Percentiles rank a stretch among this genome's conserved stretches.
Conservation (phyloP, 2,329 filamentous ascomycete species). For the Cercospora sp. region DNA sequence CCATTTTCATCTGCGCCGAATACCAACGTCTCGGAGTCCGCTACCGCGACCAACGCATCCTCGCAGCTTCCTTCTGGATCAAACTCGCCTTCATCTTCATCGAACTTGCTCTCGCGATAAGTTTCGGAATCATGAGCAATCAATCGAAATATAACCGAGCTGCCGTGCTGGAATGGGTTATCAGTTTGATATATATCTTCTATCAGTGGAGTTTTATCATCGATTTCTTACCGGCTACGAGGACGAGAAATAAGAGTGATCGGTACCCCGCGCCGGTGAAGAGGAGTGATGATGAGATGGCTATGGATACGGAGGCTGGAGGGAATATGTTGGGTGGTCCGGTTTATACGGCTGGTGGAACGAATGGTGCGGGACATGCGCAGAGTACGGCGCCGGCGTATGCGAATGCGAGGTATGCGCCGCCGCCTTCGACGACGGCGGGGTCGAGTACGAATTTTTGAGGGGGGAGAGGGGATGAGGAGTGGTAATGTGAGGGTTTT, state of each 20-base stretch:
- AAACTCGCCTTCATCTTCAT: conserved; percentile 83
- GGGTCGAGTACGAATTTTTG: conserved; percentile 26
- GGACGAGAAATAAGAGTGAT: conserved; percentile 54
- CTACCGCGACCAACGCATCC: conserved; percentile 71
- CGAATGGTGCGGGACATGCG: conserved; percentile 6
- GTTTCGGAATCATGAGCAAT: conserved; percentile 59
- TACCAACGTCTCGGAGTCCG: conserved; percentile 82
- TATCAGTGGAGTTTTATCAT: conserved; percentile 80
- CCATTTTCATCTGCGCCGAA: conserved; percentile 85
- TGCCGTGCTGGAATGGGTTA: conserved; percentile 76
- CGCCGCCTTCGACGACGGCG: conserved; percentile 2
- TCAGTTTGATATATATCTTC: conserved; percentile 82
- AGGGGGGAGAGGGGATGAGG: neutral
- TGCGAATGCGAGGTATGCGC: conserved; percentile 17
- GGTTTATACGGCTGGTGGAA: conserved; percentile 34
- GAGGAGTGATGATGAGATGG: conserved; percentile 37
- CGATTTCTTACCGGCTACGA: conserved; percentile 78
- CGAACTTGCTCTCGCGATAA: conserved; percentile 71
- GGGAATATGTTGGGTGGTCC: conserved; percentile 37
- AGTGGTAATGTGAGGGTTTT: neutral
- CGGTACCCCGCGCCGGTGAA: conserved; percentile 40
- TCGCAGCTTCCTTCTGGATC: conserved; percentile 79
- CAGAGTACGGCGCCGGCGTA: conserved; percentile 5
- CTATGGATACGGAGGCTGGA: conserved; percentile 30
- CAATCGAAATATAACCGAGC: conserved; percentile 59